Evolutionary conservation across 768 basidiomycete species (phyloP).

Genomic region (Suillus americanus): DNA sequence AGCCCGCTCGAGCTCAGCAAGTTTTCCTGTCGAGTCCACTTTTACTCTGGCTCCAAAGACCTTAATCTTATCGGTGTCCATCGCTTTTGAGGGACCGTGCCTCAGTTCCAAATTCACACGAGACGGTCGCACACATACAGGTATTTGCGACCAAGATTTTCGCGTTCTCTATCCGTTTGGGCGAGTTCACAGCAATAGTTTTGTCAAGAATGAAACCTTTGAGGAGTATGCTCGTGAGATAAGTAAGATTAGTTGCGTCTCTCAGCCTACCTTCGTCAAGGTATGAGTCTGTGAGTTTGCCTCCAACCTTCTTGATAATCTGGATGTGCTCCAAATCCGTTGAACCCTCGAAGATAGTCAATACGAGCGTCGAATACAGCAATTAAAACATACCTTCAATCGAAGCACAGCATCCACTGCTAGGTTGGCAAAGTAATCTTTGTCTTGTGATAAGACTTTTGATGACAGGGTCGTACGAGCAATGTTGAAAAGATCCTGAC

Average conservation of each 20-base stretch:
- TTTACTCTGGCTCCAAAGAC: slow-evolving; percentile 96
- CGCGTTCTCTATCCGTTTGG: slow-evolving; percentile 91
- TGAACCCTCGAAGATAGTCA: slow-evolving; percentile 62
- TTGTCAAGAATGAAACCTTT: slow-evolving; percentile 98
- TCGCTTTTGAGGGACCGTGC: slow-evolving; percentile 51
- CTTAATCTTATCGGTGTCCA: slow-evolving; percentile 99
- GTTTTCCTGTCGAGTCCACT: slow-evolving; percentile 94
- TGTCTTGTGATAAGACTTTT: slow-evolving; percentile 95
- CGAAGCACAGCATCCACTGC: slow-evolving; percentile 96
- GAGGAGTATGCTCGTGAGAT: neutral
- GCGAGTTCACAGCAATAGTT: slow-evolving; percentile 89
- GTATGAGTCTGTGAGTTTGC: slow-evolving; percentile 97
- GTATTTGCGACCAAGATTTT: slow-evolving; percentile 98
- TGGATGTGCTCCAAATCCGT: slow-evolving; percentile 98
- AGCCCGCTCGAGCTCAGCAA: slow-evolving; percentile 96
- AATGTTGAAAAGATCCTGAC: slow-evolving; percentile 93
- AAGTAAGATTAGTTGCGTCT: neutral
- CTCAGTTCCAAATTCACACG: neutral
- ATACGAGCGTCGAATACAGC: neutral
- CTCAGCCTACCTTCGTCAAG: slow-evolving; percentile 81
- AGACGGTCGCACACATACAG: slow-evolving; percentile 50
- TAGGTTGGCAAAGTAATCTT: slow-evolving; percentile 96
- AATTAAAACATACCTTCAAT: slow-evolving; percentile 58
- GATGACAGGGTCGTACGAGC: slow-evolving; percentile 94
- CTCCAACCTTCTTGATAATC: slow-evolving; percentile 99